phyloP scores from a whole-genome alignment of 2,329 filamentous ascomycete species.

The Thelonectria blattea region DNA sequence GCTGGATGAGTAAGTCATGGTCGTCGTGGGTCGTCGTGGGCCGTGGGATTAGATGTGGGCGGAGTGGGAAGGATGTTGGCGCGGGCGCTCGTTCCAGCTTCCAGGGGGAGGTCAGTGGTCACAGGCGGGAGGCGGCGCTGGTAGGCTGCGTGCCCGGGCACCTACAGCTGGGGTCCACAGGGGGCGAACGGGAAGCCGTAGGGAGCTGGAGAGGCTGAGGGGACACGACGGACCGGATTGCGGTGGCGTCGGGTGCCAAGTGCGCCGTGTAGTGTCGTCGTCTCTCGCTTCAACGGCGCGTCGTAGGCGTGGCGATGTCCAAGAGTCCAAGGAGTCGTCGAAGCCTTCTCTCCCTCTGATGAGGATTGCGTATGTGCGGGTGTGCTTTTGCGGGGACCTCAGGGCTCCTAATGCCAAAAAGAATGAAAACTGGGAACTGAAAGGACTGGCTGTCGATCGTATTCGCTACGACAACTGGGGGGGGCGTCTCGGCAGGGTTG shows the following conservation, averaged over 20 bases:
- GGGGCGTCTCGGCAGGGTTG: constrained; percentile 11
- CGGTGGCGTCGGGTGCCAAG: constrained; percentile 5
- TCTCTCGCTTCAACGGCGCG: constrained; percentile 3
- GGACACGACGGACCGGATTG: background rate
- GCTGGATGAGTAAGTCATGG: constrained; percentile 45
- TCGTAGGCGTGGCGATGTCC: constrained; percentile 31
- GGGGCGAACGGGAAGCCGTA: too few species aligned
- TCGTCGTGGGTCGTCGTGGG: constrained; percentile 36
- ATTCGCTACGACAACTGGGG: constrained; percentile 33
- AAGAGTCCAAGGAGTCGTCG: background rate
- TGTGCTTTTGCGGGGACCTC: constrained; percentile 26
- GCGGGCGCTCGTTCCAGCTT: constrained; percentile 1
- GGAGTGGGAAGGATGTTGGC: background rate
- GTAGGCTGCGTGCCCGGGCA: background rate
- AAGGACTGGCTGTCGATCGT: constrained; percentile 30
- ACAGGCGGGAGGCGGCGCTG: constrained; percentile 5
- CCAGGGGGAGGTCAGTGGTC: constrained; percentile 11
- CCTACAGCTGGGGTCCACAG: constrained; percentile 8
- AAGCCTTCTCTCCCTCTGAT: background rate
- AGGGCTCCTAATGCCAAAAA: constrained; percentile 14
- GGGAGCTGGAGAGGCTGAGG: background rate
- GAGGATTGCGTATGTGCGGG: constrained; percentile 23
- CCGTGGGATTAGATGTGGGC: constrained; percentile 34
- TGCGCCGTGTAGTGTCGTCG: background rate
- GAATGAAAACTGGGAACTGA: constrained; percentile 18